These are phyloP conservation scores for Lumnitzera racemosa DNA, from an alignment of 345 rosid genomes.

Conservation along the genomic window DNA sequence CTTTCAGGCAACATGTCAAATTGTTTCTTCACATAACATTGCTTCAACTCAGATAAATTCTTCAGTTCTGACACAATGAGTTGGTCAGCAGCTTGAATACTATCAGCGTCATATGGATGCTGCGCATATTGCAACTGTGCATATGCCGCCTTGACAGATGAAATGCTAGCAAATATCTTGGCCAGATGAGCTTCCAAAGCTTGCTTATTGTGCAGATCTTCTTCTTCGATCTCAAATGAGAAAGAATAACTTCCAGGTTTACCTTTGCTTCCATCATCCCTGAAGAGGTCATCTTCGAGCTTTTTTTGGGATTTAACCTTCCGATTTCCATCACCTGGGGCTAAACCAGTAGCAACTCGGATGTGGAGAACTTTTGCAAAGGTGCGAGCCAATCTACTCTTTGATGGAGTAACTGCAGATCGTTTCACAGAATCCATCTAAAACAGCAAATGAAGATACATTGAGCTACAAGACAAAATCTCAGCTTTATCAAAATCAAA, in stretches of 20 bases:
- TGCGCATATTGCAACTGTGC: conserved; percentile 75
- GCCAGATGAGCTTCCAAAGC: conserved; percentile 68
- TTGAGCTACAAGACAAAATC: no score
- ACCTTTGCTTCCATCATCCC: conserved; percentile 2
- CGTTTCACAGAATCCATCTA: conserved; percentile 74
- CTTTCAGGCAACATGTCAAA: conserved; percentile 51
- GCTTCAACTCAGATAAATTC: conserved; percentile 75
- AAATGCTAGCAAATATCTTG: conserved; percentile 65
- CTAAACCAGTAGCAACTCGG: conserved; percentile 46
- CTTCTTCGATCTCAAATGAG: conserved; percentile 33
- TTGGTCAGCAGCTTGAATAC: conserved; percentile 64
- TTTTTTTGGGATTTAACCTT: conserved; percentile 32
- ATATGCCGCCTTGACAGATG: conserved; percentile 67
- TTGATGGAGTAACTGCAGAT: conserved; percentile 41
- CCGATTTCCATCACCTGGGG: conserved; percentile 47
- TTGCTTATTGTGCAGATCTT: conserved; percentile 24
- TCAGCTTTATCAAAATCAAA: neutral
- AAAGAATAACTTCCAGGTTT: conserved; percentile 16
- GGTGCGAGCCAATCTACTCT: conserved; percentile 56
- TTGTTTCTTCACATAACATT: conserved; percentile 63
- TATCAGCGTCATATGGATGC: conserved; percentile 74
- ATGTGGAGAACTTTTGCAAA: conserved; percentile 65
- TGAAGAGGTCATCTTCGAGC: conserved; percentile 24
- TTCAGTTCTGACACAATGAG: conserved; percentile 51
- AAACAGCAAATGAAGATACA: conserved; percentile 5